Evolutionary conservation across 805 yeast species (phyloP).

Genomic region (Candida sonorensis): DNA sequence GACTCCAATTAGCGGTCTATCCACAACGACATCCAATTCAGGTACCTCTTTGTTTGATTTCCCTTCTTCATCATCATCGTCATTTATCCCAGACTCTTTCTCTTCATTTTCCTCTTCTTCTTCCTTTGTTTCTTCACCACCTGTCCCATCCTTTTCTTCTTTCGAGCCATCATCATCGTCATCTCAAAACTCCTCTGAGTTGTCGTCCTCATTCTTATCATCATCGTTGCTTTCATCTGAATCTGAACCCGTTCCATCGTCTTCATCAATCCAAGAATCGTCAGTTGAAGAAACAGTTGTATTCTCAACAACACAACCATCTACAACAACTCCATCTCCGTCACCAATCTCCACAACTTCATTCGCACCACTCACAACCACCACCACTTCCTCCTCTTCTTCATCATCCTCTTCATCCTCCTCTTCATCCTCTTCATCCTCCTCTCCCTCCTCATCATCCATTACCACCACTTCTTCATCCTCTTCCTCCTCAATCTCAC

Average conservation of each 20-base stretch:
- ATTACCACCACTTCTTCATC: constrained; percentile 3
- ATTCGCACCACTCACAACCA: neutral
- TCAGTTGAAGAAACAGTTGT: too few relatives aligned
- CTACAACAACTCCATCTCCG: constrained; percentile 10
- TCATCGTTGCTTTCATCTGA: neutral
- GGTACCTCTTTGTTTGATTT: too few relatives aligned
- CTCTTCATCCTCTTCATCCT: neutral
- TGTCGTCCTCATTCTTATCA: neutral
- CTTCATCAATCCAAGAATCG: constrained; percentile 5
- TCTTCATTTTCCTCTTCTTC: constrained; percentile 3
- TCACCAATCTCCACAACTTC: constrained; percentile 5
- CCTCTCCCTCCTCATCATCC: constrained; percentile 1
- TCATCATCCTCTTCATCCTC: constrained; percentile 2
- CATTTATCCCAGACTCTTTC: neutral
- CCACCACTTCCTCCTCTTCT: constrained; percentile 1
- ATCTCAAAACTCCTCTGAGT: neutral
- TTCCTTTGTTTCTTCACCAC: constrained; percentile 2
- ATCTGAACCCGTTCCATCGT: constrained; percentile 9
- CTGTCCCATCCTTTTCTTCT: constrained; percentile 2
- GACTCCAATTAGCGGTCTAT: too few relatives aligned
- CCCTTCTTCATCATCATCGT: constrained; percentile 4
- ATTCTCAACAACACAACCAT: too few relatives aligned
- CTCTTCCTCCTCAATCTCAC: constrained; percentile 4
- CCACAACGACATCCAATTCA: too few relatives aligned
- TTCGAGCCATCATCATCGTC: neutral